A percentile compares a stretch with the other conserved stretches of the same genome.
phyloP scores from a whole-genome alignment of 345 rosid species.

The Reutealis trisperma region DNA sequence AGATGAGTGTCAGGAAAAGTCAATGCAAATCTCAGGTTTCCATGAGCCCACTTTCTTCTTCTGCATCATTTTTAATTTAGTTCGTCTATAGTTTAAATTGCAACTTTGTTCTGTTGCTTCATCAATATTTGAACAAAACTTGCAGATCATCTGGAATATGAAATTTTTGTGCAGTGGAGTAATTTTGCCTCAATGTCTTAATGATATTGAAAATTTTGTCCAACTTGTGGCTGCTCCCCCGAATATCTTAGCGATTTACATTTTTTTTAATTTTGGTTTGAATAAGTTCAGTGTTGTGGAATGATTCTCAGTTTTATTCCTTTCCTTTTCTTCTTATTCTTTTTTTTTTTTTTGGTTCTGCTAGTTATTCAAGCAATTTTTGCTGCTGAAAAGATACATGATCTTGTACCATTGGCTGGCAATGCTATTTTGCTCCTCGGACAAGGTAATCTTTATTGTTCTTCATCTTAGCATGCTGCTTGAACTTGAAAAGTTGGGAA shows the following conservation, averaged over 20 bases:
- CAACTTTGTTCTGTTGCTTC: not conserved
- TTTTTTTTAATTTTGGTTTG: not conserved
- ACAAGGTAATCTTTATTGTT: conserved; percentile 48
- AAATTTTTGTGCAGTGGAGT: not conserved
- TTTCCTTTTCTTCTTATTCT: not conserved
- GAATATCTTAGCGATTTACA: not conserved
- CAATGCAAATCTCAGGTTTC: conserved; percentile 49
- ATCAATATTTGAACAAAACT: not conserved
- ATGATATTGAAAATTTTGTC: not conserved
- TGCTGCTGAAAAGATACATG: conserved; percentile 61
- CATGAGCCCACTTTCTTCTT: not conserved
- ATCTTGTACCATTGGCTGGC: conserved; percentile 47
- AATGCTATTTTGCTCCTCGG: conserved; percentile 70
- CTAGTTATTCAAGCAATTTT: conserved; percentile 62
- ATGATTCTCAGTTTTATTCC: not conserved
- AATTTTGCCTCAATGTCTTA: not conserved
- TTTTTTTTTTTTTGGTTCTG: conserved; percentile 18
- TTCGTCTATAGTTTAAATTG: not conserved
- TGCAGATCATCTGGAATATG: not conserved
- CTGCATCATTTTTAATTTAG: not conserved
- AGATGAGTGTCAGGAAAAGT: conserved; percentile 41
- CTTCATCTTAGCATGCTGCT: not conserved
- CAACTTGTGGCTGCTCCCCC: not conserved
- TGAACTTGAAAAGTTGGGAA: not conserved
- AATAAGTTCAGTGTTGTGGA: not conserved